These are phyloP conservation scores for Botrytis sinoallii DNA, from an alignment of 2,329 filamentous ascomycete species.

Conservation along the genomic window DNA sequence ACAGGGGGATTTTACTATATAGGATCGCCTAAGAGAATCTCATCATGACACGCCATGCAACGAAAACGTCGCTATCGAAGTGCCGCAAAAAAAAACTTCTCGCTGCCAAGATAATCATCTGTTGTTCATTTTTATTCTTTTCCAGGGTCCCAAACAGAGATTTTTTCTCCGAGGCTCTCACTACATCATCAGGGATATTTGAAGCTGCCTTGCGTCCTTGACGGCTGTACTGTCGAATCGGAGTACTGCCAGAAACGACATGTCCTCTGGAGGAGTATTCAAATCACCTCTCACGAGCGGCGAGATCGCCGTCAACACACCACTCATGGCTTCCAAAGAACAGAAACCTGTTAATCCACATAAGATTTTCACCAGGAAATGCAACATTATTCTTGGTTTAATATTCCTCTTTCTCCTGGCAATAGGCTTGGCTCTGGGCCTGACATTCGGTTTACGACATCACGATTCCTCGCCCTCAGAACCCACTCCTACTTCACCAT, in stretches of 20 bases:
- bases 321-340: neutral
- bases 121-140: neutral
- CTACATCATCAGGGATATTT: neutral
- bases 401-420: slow-evolving; percentile 16
- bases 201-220: neutral
- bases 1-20: slow-evolving; percentile 5
- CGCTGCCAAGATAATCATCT: neutral
- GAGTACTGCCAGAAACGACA: neutral
- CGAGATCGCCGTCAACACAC: neutral
- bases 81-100: neutral
- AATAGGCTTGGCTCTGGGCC: slow-evolving; percentile 12
- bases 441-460: slow-evolving; percentile 14
- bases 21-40: slow-evolving; percentile 5
- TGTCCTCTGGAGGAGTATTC: slow-evolving; percentile 19
- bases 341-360: slow-evolving; percentile 7
- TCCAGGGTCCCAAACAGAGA: neutral
- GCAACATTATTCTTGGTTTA: slow-evolving; percentile 18
- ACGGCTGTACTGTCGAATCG: neutral
- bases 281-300: slow-evolving; percentile 15
- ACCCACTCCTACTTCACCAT: neutral
- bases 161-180: neutral
- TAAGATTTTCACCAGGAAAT: slow-evolving; percentile 21
- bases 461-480: neutral
- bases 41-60: neutral
- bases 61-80: neutral